Conservation (phyloP, 129 eudicot species). For the Pseudognaphalium luteoalbum region DNA sequence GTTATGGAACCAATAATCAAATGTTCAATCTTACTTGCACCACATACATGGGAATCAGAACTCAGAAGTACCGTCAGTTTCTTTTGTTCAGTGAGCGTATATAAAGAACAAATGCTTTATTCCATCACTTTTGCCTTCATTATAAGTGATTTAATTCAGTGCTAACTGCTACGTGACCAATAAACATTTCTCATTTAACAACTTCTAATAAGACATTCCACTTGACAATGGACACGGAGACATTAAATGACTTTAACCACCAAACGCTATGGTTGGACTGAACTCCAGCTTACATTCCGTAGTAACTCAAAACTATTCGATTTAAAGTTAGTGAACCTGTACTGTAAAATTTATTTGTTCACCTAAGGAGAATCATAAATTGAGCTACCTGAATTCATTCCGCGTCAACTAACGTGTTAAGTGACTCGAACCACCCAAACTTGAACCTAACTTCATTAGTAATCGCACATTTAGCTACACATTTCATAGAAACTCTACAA, state of each 20-base stretch:
- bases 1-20: no score
- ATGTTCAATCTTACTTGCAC: no score
- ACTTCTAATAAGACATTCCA: neutral
- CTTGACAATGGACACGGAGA: neutral
- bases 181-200: no score
- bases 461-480: neutral
- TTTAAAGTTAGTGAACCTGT: neutral
- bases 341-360: neutral
- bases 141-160: no score
- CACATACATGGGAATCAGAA: no score
- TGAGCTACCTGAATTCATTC: neutral
- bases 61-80: no score
- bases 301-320: neutral
- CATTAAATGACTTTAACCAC: neutral
- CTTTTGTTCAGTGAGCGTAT: no score
- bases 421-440: neutral
- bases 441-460: neutral
- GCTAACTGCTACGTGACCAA: no score
- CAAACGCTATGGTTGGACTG: neutral
- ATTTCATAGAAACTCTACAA: neutral
- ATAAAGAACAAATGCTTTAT: no score
- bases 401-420: neutral
- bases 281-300: neutral
- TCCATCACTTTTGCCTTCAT: no score
- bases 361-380: neutral